Conservation (phyloP, 2,329 filamentous ascomycete species). For the Rutstroemia sp. region DNA sequence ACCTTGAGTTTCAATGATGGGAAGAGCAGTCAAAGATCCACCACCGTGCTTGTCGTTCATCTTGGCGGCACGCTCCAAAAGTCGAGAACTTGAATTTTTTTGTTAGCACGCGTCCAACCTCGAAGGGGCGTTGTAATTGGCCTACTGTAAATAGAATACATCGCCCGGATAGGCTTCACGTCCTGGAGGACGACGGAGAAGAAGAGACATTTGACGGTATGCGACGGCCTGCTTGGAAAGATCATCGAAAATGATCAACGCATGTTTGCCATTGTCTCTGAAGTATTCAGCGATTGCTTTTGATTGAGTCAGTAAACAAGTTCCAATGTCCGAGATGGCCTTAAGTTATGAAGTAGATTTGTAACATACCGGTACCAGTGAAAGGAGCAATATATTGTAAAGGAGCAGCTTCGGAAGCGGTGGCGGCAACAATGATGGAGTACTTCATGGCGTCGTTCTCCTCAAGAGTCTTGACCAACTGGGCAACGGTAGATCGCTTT, state of each 20-base stretch:
- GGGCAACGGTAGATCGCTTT: conserved; percentile 98
- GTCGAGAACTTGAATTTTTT: conserved; percentile 59
- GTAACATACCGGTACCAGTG: conserved; percentile 50
- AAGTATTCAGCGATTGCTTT: conserved; percentile 56
- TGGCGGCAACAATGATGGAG: conserved; percentile 80
- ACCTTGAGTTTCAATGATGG: conserved; percentile 98
- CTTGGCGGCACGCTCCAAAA: conserved; percentile 98
- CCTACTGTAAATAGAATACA: conserved; percentile 95
- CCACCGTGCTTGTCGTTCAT: conserved; percentile 93
- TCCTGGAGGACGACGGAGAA: conserved; percentile 94
- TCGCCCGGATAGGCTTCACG: conserved; percentile 99
- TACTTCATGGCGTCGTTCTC: conserved; percentile 99
- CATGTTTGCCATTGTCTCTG: conserved; percentile 79
- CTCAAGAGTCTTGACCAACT: conserved; percentile 99
- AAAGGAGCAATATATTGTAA: conserved; percentile 93
- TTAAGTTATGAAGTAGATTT: background rate
- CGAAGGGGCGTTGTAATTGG: too few relatives aligned
- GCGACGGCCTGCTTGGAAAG: conserved; percentile 96
- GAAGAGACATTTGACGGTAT: conserved; percentile 97
- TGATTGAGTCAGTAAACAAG: background rate
- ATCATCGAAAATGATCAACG: conserved; percentile 89
- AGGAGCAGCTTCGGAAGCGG: conserved; percentile 92
- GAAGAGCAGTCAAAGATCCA: conserved; percentile 94
- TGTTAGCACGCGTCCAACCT: background rate
- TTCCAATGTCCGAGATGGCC: background rate